Conservation (phyloP, 2,329 filamentous ascomycete genomes). For the Fusarium brevicatenulatum region DNA sequence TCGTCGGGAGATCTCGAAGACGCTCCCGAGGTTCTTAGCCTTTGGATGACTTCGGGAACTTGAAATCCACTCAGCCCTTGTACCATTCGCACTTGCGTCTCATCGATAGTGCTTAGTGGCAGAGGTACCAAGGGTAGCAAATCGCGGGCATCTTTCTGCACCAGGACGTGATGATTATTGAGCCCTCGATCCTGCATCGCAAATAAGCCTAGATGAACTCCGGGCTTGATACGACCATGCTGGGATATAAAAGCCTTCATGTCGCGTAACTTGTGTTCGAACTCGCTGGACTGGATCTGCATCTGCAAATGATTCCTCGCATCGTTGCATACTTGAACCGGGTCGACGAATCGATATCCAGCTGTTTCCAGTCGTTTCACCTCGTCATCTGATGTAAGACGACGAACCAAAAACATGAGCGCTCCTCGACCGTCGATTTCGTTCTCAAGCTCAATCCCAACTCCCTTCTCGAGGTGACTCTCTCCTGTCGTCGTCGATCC, state of each 20-base stretch:
- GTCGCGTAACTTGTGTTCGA: slow-evolving; percentile 68
- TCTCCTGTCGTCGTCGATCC: slow-evolving; percentile 6
- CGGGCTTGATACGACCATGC: slow-evolving; percentile 58
- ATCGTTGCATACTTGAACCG: slow-evolving; percentile 73
- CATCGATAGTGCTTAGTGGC: slow-evolving; percentile 61
- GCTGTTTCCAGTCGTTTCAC: slow-evolving; percentile 71
- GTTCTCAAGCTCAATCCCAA: slow-evolving; percentile 37
- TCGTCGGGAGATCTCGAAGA: slow-evolving; percentile 47
- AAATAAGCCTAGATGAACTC: slow-evolving; percentile 68
- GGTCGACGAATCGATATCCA: slow-evolving; percentile 80
- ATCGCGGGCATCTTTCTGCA: slow-evolving; percentile 64
- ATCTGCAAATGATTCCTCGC: slow-evolving; percentile 82
- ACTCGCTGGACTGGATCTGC: slow-evolving; percentile 73
- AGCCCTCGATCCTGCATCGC: slow-evolving; percentile 62
- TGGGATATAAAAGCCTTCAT: slow-evolving; percentile 69
- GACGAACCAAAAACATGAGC: slow-evolving; percentile 80
- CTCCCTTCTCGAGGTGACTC: slow-evolving; percentile 54
- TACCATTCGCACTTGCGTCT: slow-evolving; percentile 65
- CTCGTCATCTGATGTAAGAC: slow-evolving; percentile 66
- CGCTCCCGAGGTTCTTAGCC: slow-evolving; percentile 50
- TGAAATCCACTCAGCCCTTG: slow-evolving; percentile 58
- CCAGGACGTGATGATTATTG: slow-evolving; percentile 70
- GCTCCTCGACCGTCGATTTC: slow-evolving; percentile 73
- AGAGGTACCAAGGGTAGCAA: slow-evolving; percentile 69
- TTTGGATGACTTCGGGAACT: slow-evolving; percentile 45